A percentile compares a stretch with the other conserved stretches of the same genome.
phyloP scores from a whole-genome alignment of 2,329 filamentous ascomycete species.

The Colletotrichum euphorbiae region DNA sequence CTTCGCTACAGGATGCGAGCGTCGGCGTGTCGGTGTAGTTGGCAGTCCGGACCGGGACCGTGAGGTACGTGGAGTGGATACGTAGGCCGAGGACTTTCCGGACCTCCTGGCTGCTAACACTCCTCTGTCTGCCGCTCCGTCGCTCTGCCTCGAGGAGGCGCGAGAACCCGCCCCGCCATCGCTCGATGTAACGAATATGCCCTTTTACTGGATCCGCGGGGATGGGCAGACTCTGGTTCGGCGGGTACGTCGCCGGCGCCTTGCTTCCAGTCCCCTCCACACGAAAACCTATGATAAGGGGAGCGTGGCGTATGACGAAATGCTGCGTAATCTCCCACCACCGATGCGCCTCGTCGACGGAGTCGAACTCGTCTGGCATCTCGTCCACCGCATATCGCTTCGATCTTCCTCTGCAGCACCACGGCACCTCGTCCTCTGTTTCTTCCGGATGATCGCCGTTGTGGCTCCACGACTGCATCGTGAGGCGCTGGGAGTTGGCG shows the following conservation, averaged over 20 bases:
- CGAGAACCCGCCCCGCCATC: conserved; percentile 15
- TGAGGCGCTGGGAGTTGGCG: conserved; percentile 31
- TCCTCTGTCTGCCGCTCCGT: background rate
- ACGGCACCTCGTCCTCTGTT: conserved; percentile 13
- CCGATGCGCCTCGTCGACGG: conserved; percentile 28
- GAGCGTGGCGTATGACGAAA: conserved; percentile 22
- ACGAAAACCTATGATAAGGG: conserved; percentile 26
- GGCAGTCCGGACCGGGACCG: conserved; percentile 45
- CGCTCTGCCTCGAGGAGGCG: conserved; percentile 41
- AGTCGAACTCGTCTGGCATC: conserved; percentile 23
- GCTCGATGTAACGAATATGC: conserved; percentile 38
- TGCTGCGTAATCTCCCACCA: conserved; percentile 37
- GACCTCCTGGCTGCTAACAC: background rate
- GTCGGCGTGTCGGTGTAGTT: conserved; percentile 50
- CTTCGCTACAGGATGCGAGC: conserved; percentile 53
- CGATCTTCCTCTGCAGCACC: conserved; percentile 28
- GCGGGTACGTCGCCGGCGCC: background rate
- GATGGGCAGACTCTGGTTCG: conserved; percentile 17
- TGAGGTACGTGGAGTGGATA: conserved; percentile 25
- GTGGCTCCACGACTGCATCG: conserved; percentile 35
- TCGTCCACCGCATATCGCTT: conserved; percentile 32
- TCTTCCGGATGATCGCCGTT: conserved; percentile 23
- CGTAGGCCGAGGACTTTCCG: conserved; percentile 21
- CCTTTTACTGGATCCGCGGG: conserved; percentile 21
- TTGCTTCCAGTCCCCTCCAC: conserved; percentile 25